phyloP scores from a whole-genome alignment of 75 land plant species.

The Selaginella moellendorffii region DNA sequence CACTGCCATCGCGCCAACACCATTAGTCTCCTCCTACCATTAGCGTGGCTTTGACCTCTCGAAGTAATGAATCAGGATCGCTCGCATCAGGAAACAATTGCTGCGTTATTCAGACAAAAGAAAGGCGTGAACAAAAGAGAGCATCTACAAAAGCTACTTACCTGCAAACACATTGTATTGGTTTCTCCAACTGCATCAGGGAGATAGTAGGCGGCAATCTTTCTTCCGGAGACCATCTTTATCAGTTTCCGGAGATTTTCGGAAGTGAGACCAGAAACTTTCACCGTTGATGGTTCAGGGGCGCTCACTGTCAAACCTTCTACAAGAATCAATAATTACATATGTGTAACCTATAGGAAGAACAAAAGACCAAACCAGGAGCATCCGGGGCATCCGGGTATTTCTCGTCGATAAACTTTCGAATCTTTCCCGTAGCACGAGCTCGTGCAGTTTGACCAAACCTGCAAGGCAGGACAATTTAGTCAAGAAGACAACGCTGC shows the following conservation, averaged over 20 bases:
- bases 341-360: neutral
- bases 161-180: neutral
- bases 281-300: neutral
- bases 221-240: neutral
- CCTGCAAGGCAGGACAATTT: neutral
- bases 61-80: neutral
- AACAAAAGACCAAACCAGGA: neutral
- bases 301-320: neutral
- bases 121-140: neutral
- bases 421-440: neutral
- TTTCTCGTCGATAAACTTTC: neutral
- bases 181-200: neutral
- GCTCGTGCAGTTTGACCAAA: neutral
- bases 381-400: neutral
- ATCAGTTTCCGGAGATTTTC: neutral
- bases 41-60: neutral
- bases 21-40: too few relatives aligned
- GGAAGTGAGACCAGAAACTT: neutral
- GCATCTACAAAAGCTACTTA: neutral
- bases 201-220: neutral
- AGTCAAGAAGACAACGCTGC: neutral
- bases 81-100: neutral
- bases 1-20: too few relatives aligned
- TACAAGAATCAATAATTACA: neutral
- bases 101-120: neutral